Evolutionary conservation across 2,329 filamentous ascomycete species (phyloP).

Genomic region (Plenodomus tracheiphilus): DNA sequence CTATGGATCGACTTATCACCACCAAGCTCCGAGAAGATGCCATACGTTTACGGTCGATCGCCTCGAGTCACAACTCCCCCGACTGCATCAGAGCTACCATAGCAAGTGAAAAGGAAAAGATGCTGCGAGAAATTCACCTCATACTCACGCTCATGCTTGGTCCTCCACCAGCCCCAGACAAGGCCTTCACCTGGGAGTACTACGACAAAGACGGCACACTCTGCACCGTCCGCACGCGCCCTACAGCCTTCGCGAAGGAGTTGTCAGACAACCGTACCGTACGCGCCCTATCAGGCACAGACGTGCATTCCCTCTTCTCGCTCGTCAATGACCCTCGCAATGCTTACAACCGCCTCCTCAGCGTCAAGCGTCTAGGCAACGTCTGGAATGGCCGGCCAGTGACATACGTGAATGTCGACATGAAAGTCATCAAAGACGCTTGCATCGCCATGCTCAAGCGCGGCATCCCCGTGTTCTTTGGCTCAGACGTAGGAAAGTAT

Average conservation of each 20-base stretch:
- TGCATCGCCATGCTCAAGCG: slow-evolving; percentile 77
- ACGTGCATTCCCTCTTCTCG: slow-evolving; percentile 73
- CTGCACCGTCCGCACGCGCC: slow-evolving; percentile 65
- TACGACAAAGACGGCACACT: slow-evolving; percentile 69
- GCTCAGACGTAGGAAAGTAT: slow-evolving; percentile 84
- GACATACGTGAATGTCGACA: slow-evolving; percentile 82
- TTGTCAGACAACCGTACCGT: slow-evolving; percentile 63
- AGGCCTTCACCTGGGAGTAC: slow-evolving; percentile 80
- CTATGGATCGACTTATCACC: slow-evolving; percentile 74
- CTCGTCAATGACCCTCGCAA: slow-evolving; percentile 86
- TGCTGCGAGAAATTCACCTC: slow-evolving; percentile 78
- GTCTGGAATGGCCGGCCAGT: slow-evolving; percentile 75
- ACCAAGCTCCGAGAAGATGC: slow-evolving; percentile 87
- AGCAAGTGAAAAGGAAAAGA: slow-evolving; percentile 65
- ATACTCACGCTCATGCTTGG: slow-evolving; percentile 84
- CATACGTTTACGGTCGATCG: slow-evolving; percentile 67
- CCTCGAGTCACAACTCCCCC: slow-evolving; percentile 41
- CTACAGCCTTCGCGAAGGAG: slow-evolving; percentile 71
- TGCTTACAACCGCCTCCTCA: slow-evolving; percentile 70
- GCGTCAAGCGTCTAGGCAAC: slow-evolving; percentile 79
- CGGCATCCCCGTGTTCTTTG: slow-evolving; percentile 84
- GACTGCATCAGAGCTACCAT: slow-evolving; percentile 48
- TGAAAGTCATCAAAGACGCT: slow-evolving; percentile 70
- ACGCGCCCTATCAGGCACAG: slow-evolving; percentile 60
- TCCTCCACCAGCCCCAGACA: slow-evolving; percentile 70